Percentiles rank a stretch among this genome's conserved stretches.
phyloP scores from a whole-genome alignment of 2,329 filamentous ascomycete genomes.

The Aspergillus viridinutans region DNA sequence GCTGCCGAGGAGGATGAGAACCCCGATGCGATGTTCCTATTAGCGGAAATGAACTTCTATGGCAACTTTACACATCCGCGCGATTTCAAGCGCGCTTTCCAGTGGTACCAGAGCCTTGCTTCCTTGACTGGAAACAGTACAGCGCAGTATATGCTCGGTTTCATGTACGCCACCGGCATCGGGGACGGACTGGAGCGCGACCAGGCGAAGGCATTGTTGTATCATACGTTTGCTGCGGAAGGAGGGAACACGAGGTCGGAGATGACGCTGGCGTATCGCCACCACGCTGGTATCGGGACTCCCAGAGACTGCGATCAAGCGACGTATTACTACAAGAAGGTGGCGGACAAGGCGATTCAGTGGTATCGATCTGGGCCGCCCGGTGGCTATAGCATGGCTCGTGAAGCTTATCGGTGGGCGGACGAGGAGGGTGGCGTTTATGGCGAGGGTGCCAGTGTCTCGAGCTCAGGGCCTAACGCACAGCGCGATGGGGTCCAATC shows the following conservation, averaged over 20 bases:
- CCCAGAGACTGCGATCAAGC: constrained; percentile 81
- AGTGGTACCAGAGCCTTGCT: constrained; percentile 75
- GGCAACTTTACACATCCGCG: constrained; percentile 87
- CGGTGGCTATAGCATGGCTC: constrained; percentile 72
- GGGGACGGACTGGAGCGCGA: constrained; percentile 75
- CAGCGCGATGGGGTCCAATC: constrained; percentile 68
- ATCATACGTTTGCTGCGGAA: constrained; percentile 89
- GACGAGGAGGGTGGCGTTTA: constrained; percentile 92
- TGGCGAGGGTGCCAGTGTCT: constrained; percentile 87
- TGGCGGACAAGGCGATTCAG: constrained; percentile 85
- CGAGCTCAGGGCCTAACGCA: constrained; percentile 80
- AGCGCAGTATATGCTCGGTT: constrained; percentile 90
- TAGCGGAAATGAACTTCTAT: constrained; percentile 95
- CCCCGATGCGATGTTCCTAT: constrained; percentile 79
- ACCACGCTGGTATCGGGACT: constrained; percentile 80
- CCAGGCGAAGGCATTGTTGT: constrained; percentile 86
- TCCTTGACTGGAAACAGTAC: constrained; percentile 77
- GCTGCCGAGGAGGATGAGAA: constrained; percentile 52
- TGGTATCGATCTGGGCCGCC: constrained; percentile 89
- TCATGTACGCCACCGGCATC: constrained; percentile 93
- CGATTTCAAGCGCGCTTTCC: constrained; percentile 74
- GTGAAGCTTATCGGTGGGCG: constrained; percentile 77
- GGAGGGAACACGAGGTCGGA: constrained; percentile 78
- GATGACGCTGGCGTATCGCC: constrained; percentile 87
- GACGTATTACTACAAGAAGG: constrained; percentile 82